phyloP scores from a whole-genome alignment of 2,329 filamentous ascomycete genomes.

The Phialemoniopsis sp. region DNA sequence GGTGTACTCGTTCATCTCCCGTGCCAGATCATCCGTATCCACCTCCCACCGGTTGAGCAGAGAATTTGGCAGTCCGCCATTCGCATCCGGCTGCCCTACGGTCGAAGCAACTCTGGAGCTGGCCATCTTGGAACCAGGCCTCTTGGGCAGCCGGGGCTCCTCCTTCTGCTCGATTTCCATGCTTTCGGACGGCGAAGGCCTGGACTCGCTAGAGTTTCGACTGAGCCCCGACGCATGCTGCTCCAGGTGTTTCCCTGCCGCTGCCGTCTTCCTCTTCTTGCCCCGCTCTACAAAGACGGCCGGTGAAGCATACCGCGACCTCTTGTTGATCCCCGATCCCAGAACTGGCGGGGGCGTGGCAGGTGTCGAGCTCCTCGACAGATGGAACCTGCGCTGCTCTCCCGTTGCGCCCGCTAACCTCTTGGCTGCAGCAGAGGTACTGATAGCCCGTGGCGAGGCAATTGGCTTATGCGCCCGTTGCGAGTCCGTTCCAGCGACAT shows the following conservation, averaged over 20 bases:
- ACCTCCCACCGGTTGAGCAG: conserved; percentile 22
- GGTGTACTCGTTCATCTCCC: conserved; percentile 56
- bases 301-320: conserved; percentile 29
- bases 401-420: background rate
- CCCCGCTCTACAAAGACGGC: conserved; percentile 54
- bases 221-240: no score
- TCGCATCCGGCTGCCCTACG: conserved; percentile 4
- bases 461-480: background rate
- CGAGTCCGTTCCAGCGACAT: background rate
- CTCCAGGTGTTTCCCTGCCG: background rate
- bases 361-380: conserved; percentile 38
- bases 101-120: background rate
- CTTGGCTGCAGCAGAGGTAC: no score
- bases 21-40: conserved; percentile 45
- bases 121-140: conserved; percentile 6
- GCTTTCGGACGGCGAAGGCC: background rate
- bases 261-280: conserved; percentile 23
- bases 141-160: conserved; percentile 9
- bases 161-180: background rate
- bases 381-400: conserved; percentile 50
- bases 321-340: conserved; percentile 31
- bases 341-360: conserved; percentile 24
- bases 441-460: no score
- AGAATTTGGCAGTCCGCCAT: conserved; percentile 24
- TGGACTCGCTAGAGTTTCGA: no score